Conservation (phyloP, 768 basidiomycete genomes). For the Lentinus tigrinus region DNA sequence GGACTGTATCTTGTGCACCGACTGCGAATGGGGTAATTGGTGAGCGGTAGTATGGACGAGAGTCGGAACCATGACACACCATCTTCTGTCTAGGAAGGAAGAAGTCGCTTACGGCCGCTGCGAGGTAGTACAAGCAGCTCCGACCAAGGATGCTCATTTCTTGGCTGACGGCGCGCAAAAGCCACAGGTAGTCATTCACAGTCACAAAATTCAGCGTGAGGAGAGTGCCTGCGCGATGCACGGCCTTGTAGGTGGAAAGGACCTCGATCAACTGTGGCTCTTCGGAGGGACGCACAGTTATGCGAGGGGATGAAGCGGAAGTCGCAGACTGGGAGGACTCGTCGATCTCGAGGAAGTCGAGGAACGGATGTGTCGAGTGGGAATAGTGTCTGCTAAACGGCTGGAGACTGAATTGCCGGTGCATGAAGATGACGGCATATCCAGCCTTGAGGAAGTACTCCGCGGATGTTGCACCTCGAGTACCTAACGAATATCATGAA, state of each 20-base stretch:
- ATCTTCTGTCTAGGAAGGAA: conserved; percentile 90
- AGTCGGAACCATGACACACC: conserved; percentile 46
- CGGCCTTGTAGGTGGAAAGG: conserved; percentile 75
- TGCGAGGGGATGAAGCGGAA: conserved; percentile 37
- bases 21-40: conserved; percentile 47
- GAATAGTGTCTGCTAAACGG: conserved; percentile 98
- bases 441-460: conserved; percentile 94
- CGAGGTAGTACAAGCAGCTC: conserved; percentile 90
- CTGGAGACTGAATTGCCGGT: conserved; percentile 95
- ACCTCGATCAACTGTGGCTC: conserved; percentile 67
- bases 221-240: conserved; percentile 70
- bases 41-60: neutral
- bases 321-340: conserved; percentile 6
- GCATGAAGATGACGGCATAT: conserved; percentile 99
- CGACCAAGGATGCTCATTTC: conserved; percentile 71
- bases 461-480: conserved; percentile 94
- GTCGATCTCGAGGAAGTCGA: conserved; percentile 86
- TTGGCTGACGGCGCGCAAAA: conserved; percentile 79
- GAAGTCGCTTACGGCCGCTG: conserved; percentile 97
- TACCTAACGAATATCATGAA: conserved; percentile 50
- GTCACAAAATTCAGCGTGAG: conserved; percentile 90
- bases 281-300: conserved; percentile 68
- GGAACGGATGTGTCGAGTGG: conserved; percentile 96
- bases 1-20: conserved; percentile 98
- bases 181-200: conserved; percentile 94